Evolutionary conservation across 192 early-diverging fungal species (phyloP).

Genomic region (Linnemannia exigua): DNA sequence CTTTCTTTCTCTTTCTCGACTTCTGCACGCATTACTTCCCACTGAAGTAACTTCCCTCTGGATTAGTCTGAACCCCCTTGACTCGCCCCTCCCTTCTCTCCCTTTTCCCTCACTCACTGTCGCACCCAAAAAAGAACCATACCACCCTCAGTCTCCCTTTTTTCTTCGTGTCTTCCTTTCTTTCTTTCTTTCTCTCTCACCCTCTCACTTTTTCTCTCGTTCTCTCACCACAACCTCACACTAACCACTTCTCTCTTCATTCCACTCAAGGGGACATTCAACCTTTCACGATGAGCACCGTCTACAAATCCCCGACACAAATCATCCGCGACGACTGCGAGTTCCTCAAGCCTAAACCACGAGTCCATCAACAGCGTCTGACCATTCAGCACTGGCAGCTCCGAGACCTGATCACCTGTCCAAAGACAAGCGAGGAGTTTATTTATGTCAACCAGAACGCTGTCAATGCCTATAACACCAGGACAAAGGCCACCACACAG

Average conservation of each 20-base stretch:
- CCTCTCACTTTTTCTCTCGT: background rate
- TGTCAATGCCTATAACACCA: constrained; percentile 74
- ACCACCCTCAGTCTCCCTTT: background rate
- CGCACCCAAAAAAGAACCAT: too few species aligned
- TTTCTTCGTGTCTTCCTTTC: background rate
- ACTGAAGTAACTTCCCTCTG: background rate
- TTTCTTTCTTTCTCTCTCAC: background rate
- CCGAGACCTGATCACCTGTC: constrained; percentile 89
- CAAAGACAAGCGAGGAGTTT: constrained; percentile 78
- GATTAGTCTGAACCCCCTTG: background rate
- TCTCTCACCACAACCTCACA: background rate
- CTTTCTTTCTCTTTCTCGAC: background rate
- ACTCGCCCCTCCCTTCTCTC: background rate
- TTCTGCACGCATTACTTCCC: background rate
- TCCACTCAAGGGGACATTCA: background rate
- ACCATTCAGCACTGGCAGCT: constrained; percentile 98
- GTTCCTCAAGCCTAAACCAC: constrained; percentile 79
- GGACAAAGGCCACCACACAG: constrained; percentile 62
- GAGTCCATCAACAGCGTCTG: constrained; percentile 80
- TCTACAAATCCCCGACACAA: constrained; percentile 37
- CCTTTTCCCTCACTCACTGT: background rate
- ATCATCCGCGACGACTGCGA: constrained; percentile 70
- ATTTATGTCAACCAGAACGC: constrained; percentile 83
- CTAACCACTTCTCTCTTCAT: background rate
- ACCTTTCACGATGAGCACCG: constrained; percentile 18